phyloP scores from a whole-genome alignment of 768 basidiomycete species.

The Pulveroboletus sp. region DNA sequence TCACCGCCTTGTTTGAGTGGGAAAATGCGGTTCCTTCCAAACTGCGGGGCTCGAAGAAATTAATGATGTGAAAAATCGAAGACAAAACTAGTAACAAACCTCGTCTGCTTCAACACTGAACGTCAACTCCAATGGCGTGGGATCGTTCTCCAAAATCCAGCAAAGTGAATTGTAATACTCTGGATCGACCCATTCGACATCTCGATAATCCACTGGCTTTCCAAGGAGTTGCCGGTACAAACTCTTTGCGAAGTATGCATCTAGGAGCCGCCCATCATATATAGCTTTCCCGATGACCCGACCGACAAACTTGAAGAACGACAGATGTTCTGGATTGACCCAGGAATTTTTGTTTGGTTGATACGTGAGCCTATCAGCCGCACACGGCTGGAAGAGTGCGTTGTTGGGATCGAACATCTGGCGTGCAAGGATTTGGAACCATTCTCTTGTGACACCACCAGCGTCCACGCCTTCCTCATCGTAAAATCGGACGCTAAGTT shows the following conservation, averaged over 20 bases:
- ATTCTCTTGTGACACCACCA: conserved; percentile 95
- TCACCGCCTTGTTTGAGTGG: conserved; percentile 85
- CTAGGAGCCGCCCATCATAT: conserved; percentile 91
- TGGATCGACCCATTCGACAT: conserved; percentile 97
- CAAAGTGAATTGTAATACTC: conserved; percentile 97
- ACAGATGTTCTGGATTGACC: conserved; percentile 93
- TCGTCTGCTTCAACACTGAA: conserved; percentile 97
- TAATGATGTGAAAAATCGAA: not conserved
- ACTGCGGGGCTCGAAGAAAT: conserved; percentile 40
- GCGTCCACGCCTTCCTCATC: conserved; percentile 98
- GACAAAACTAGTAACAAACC: conserved; percentile 32
- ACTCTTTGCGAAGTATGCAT: conserved; percentile 97
- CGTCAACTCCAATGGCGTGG: conserved; percentile 77
- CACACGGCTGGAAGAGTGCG: conserved; percentile 96
- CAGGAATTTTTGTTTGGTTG: conserved; percentile 92
- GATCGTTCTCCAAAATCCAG: conserved; percentile 98
- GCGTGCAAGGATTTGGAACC: conserved; percentile 96
- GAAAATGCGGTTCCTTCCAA: conserved; percentile 86
- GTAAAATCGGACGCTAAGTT: conserved; percentile 93
- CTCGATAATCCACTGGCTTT: conserved; percentile 91
- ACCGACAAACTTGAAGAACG: conserved; percentile 98
- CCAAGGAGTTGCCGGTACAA: conserved; percentile 93
- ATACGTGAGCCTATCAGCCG: conserved; percentile 90
- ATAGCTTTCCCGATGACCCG: conserved; percentile 97
- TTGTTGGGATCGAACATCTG: conserved; percentile 99